phyloP scores from a whole-genome alignment of 805 yeast species.

The Saccharomycopsis lassenensis region DNA sequence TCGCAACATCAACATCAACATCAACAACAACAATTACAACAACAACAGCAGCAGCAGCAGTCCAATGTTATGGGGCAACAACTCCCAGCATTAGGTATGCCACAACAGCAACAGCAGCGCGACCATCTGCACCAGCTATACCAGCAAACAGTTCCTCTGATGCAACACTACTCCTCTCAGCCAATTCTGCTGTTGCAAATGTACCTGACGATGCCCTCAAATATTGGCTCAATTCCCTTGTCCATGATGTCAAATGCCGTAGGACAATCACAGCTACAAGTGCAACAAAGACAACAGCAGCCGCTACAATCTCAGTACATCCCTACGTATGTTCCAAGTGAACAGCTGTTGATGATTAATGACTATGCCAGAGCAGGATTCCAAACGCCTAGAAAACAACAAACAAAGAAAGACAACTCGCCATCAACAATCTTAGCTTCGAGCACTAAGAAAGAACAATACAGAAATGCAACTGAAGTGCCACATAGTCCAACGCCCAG shows the following conservation, averaged over 20 bases:
- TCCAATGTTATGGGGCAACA: neutral
- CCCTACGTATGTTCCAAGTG: too few relatives aligned
- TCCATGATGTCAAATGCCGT: too few relatives aligned
- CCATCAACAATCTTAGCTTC: conserved; percentile 13
- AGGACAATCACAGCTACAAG: neutral
- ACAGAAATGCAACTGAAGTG: neutral
- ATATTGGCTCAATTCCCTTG: too few relatives aligned
- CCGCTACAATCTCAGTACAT: too few relatives aligned
- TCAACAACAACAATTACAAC: neutral
- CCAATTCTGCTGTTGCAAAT: too few relatives aligned
- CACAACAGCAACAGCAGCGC: neutral
- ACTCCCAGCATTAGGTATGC: neutral
- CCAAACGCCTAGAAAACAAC: conserved; percentile 11
- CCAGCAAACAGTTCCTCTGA: too few relatives aligned
- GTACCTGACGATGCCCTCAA: too few relatives aligned
- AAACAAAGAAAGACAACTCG: neutral
- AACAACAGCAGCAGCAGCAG: conserved; percentile 1
- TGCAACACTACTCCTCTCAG: too few relatives aligned
- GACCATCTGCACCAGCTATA: too few relatives aligned
- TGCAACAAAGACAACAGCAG: conserved; percentile 4
- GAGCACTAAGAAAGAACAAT: conserved; percentile 6
- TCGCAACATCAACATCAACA: conserved; percentile 2
- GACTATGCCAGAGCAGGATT: too few relatives aligned
- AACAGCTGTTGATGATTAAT: too few relatives aligned
- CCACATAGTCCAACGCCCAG: conserved; percentile 13